phyloP scores from a whole-genome alignment of 2,329 filamentous ascomycete genomes.

The Xenoacremonium recifei region DNA sequence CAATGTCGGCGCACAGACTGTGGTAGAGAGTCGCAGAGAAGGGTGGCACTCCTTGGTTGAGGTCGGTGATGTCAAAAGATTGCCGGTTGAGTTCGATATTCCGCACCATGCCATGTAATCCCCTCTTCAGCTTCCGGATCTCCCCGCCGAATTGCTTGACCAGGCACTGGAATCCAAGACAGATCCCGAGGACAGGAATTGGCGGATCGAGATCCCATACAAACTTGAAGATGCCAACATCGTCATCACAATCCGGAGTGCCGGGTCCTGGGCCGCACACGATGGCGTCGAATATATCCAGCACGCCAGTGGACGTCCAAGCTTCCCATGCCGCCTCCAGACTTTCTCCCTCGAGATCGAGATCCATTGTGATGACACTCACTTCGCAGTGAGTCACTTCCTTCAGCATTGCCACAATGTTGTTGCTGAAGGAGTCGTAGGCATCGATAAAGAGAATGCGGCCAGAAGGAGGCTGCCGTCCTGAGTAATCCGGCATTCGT shows the following conservation, averaged over 20 bases:
- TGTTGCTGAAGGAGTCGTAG: constrained; percentile 96
- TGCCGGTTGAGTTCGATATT: constrained; percentile 53
- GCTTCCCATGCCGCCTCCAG: constrained; percentile 38
- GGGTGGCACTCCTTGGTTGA: constrained; percentile 61
- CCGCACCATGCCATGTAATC: constrained; percentile 80
- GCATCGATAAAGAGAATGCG: constrained; percentile 88
- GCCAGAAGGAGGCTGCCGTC: too few species aligned
- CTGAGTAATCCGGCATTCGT: too few species aligned
- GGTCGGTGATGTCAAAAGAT: constrained; percentile 42
- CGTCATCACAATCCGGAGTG: constrained; percentile 66
- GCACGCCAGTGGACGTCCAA: constrained; percentile 36
- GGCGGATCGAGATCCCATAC: constrained; percentile 68
- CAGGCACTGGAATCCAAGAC: constrained; percentile 84
- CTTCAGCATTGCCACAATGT: constrained; percentile 81
- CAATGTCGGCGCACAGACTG: constrained; percentile 56
- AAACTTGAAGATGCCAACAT: constrained; percentile 77
- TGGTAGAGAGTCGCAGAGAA: constrained; percentile 79
- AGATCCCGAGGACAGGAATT: constrained; percentile 83
- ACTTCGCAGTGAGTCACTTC: constrained; percentile 67
- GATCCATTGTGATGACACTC: constrained; percentile 39
- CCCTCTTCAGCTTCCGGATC: constrained; percentile 66
- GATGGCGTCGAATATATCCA: constrained; percentile 72
- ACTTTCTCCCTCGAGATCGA: constrained; percentile 13
- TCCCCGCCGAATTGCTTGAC: constrained; percentile 65
- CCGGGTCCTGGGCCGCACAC: constrained; percentile 91